Conservation (phyloP, 1,139 yeast genomes). For the Lodderomyces theae region DNA sequence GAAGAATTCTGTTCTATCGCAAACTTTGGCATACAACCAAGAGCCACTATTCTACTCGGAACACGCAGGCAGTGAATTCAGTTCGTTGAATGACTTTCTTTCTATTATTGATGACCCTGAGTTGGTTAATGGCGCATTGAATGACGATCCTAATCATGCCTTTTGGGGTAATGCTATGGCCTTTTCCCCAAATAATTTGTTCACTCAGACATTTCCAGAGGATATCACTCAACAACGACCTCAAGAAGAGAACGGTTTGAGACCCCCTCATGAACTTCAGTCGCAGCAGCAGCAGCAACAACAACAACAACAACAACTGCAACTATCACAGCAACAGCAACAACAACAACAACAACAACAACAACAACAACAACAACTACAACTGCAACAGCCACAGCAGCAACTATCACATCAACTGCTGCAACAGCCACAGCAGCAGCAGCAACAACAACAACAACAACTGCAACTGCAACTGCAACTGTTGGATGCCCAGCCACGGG, state of each 20-base stretch:
- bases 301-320: slow-evolving; percentile 12
- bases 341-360: slow-evolving; percentile 10
- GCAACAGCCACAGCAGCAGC: slow-evolving; percentile 7
- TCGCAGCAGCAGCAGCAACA: slow-evolving; percentile 12
- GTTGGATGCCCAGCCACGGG: slow-evolving; percentile 6
- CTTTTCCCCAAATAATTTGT: slow-evolving; percentile 30
- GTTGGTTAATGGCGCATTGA: slow-evolving; percentile 50
- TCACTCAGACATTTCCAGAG: slow-evolving; percentile 20
- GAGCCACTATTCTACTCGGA: slow-evolving; percentile 83
- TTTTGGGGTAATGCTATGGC: slow-evolving; percentile 26
- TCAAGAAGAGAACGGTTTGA: neutral
- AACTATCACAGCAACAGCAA: too few relatives aligned
- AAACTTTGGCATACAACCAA: slow-evolving; percentile 52
- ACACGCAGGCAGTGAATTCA: slow-evolving; percentile 91
- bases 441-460: slow-evolving; percentile 10
- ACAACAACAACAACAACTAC: slow-evolving; percentile 9
- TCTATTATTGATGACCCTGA: slow-evolving; percentile 89
- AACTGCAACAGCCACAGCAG: slow-evolving; percentile 10
- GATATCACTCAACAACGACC: slow-evolving; percentile 8
- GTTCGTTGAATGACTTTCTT: slow-evolving; percentile 83
- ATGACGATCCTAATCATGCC: slow-evolving; percentile 29
- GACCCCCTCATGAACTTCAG: slow-evolving; percentile 9
- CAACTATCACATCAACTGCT: slow-evolving; percentile 12
- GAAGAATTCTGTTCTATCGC: slow-evolving; percentile 36
- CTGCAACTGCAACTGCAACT: slow-evolving; percentile 9